phyloP scores from a whole-genome alignment of 306 rosid species.

The Astragalus glycyphyllos region DNA sequence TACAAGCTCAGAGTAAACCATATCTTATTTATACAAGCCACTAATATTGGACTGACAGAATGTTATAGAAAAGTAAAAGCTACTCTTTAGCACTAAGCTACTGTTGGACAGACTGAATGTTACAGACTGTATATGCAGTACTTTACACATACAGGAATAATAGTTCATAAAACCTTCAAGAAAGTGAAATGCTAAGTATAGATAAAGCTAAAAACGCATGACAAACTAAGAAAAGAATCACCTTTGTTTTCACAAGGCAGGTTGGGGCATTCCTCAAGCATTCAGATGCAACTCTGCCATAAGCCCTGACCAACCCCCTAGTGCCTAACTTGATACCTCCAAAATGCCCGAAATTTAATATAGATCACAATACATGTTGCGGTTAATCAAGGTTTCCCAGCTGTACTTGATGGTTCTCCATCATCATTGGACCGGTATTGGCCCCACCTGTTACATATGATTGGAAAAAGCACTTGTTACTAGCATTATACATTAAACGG shows the following conservation, averaged over 20 bases:
- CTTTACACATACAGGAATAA: neutral
- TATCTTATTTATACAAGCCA: too few species aligned
- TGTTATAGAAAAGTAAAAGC: too few species aligned
- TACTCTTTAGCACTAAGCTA: too few species aligned
- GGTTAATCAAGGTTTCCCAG: constrained; percentile 70
- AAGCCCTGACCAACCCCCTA: constrained; percentile 93
- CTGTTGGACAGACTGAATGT: too few species aligned
- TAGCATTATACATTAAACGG: constrained; percentile 4
- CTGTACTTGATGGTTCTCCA: constrained; percentile 93
- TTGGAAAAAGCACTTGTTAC: neutral
- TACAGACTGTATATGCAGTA: too few species aligned
- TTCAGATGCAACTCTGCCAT: constrained; percentile 91
- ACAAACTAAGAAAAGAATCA: constrained; percentile 43
- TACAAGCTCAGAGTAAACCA: too few species aligned
- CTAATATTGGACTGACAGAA: too few species aligned
- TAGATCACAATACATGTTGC: neutral
- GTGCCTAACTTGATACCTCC: constrained; percentile 96
- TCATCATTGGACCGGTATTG: constrained; percentile 94
- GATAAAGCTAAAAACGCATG: constrained; percentile 26
- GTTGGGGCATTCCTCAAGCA: constrained; percentile 86
- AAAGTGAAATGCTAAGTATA: constrained; percentile 6
- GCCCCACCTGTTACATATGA: constrained; percentile 66
- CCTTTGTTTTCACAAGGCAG: constrained; percentile 84
- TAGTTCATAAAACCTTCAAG: constrained; percentile 3
- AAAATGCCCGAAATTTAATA: constrained; percentile 61